Evolutionary conservation across 208 protist species (phyloP).

Genomic region (Naegleria gruberi): DNA sequence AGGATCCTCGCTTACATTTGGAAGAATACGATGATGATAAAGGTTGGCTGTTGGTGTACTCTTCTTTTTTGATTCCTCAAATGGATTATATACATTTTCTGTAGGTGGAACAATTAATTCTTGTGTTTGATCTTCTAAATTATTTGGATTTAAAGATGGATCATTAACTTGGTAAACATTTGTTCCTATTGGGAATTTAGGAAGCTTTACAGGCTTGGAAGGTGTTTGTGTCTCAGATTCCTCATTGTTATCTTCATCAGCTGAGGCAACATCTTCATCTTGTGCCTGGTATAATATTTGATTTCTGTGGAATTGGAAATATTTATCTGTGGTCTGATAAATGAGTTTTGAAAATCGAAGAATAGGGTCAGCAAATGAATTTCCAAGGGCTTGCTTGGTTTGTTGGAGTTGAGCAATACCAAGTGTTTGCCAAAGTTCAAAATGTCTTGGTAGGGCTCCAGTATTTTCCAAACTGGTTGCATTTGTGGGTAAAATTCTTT

Average conservation of each 20-base stretch:
- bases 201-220: neutral
- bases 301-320: neutral
- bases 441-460: neutral
- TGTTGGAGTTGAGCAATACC: neutral
- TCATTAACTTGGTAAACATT: neutral
- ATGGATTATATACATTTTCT: neutral
- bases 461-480: neutral
- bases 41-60: neutral
- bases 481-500: neutral
- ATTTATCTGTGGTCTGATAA: neutral
- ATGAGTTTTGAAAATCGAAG: neutral
- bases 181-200: neutral
- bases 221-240: neutral
- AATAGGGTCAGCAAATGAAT: neutral
- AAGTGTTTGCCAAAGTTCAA: neutral
- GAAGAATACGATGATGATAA: neutral
- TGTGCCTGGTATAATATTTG: neutral
- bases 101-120: neutral
- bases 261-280: neutral
- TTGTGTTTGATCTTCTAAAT: neutral
- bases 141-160: neutral
- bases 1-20: neutral
- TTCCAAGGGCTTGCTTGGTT: neutral
- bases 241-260: no score
- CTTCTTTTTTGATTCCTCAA: neutral